Evolutionary conservation across 2,329 filamentous ascomycete species (phyloP), one percentile per base, ranked within the genome.

Genomic region (Ophiostoma tasmaniense): DNA sequence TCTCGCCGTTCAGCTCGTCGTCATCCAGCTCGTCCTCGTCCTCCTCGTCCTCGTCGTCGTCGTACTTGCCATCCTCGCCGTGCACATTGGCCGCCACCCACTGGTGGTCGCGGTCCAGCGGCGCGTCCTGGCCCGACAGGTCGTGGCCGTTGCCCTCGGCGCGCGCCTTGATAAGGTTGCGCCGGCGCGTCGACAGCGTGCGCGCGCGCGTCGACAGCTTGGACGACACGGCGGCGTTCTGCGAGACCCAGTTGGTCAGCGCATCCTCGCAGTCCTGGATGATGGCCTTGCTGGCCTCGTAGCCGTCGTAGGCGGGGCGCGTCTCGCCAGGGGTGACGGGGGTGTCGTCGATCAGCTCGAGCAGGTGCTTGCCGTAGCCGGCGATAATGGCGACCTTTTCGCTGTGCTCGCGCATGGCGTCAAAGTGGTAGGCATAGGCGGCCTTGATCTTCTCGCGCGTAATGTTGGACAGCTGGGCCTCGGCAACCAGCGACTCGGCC

Each of bases 371-470:
- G 76, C 95, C 95, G 79, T 92, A 99, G 71, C 94, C 93, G 55
- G 95, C 95, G 76, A 99, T 97, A 78, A 99, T 96, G 76, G 95
- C 95, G 30, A 98, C 87, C 84, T 99, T 99, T 82, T 99, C 95
- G 79, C 91, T 95, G 81, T 98, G 95, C 83, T 99, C 95, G 71
- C 92, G 91, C 73, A 99, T 88, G 61, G 95, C 95, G 77, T 99
- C 94, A 75, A 99, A 99, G 78, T 99, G 95, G 83, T 98, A 99
- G 68, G 90, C 91, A 82, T 97, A 99, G 55, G 95, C 95, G 67
- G 94, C 91, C 87, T 99, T 99, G 78, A 99, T 89, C 86, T 99
- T 99, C 82, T 99, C 94, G 76, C 95, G 94, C 33, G 96, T 99
- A 77, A 99, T 99, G 85, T 99, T 99, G 78, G 94, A 97, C 67